Evolutionary conservation across 2,329 filamentous ascomycete species (phyloP), one percentile per base, ranked within the genome.

Genomic region (Talaromyces sp.): DNA sequence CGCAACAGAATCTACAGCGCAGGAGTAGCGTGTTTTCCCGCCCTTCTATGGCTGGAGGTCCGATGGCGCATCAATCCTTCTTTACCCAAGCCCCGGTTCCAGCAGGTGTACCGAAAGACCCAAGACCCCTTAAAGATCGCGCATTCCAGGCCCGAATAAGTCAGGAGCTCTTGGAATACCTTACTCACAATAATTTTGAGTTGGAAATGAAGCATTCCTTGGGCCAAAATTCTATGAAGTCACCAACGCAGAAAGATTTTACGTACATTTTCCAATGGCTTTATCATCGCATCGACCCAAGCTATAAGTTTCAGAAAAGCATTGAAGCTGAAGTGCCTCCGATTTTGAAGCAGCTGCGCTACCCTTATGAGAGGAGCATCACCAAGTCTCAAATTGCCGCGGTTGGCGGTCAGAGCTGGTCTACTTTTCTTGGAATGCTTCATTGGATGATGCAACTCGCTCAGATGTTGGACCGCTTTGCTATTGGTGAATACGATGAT

Each of bases 401-500:
- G 1, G 95, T 98, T 0, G 95, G 95, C 66, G 93, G 93, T 2
- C 92, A 96, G 76, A 98, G 98, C 72, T 99, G 95, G 95, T 90
- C 90, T 64, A 95, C 92, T 0, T 98, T 99, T 70, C 81, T 99
- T 13, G 95, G 93, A 0, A 81, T 99, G 73, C 82, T 99, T 57
- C 93, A 99, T 78, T 99, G 95, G 95, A 93, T 99, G 87, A 96
- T 99, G 93, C 93, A 98, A 75, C 81, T 99, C 57, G 91, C 92
- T 4, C 88, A 93, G 68, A 96, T 98, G 88, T 85, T 98, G 71
- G 93, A 98, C 64, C 85, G 90, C 25, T 98, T 93, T 71, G 81
- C 85, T 1, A 76, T 80, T 59, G 89, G 92, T 62, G 86, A 87
- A 54, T 99, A 96, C 73, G 92, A 97, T 67, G 90, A 96, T 58